These are phyloP conservation scores for Fistulinella cinereoalba DNA, from an alignment of 1,284 basidiomycete species.

Conservation along the genomic window DNA sequence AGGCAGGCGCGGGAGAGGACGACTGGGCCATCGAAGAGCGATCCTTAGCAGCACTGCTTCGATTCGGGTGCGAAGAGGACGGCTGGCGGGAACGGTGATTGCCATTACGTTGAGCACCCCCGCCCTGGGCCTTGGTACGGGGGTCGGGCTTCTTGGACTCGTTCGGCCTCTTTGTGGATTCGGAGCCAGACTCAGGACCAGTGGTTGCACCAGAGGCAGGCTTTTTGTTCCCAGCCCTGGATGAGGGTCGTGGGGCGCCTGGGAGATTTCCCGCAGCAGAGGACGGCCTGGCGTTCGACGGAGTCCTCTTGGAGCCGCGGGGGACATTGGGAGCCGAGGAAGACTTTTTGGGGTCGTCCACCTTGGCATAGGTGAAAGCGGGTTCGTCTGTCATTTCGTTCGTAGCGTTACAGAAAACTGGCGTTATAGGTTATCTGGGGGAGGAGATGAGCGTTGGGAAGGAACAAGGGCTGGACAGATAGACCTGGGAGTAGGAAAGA, in stretches of 20 bases:
- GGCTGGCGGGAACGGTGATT: conserved; percentile 53
- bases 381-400: conserved; percentile 83
- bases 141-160: conserved; percentile 54
- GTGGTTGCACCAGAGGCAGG: conserved; percentile 34
- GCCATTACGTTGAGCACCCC: conserved; percentile 42
- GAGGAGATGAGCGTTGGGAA: conserved; percentile 9
- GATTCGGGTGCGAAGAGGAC: conserved; percentile 53
- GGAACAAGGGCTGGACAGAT: conserved; percentile 8
- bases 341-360: conserved; percentile 63
- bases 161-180: conserved; percentile 57
- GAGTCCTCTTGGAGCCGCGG: conserved; percentile 54
- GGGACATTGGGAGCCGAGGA: conserved; percentile 39
- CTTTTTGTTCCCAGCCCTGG: conserved; percentile 64
- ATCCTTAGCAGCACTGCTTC: conserved; percentile 44
- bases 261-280: conserved; percentile 42
- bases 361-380: conserved; percentile 56
- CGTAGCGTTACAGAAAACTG: conserved; percentile 56
- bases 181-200: conserved; percentile 63
- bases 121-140: conserved; percentile 54
- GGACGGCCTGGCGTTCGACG: conserved; percentile 52
- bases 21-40: conserved; percentile 46
- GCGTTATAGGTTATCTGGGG: conserved; percentile 47
- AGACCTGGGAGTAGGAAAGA: conserved; percentile 52
- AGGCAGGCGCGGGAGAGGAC: conserved; percentile 41
- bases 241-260: conserved; percentile 54